Evolutionary conservation across 768 basidiomycete genomes (phyloP), one percentile per base, ranked within the genome.

Genomic region (Basidioascus undulatus): DNA sequence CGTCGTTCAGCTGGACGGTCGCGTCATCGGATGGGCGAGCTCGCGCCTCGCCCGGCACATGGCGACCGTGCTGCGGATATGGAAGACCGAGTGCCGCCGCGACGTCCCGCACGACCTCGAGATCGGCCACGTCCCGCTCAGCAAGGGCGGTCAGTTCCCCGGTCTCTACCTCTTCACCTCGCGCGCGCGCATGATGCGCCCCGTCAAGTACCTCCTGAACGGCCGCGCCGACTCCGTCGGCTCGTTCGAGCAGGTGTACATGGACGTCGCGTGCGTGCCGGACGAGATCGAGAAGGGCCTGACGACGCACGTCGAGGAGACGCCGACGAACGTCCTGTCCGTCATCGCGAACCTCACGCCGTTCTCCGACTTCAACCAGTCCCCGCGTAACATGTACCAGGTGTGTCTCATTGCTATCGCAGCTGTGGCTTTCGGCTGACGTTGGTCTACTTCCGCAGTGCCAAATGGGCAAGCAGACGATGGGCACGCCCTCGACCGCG

Each of bases 401-500:
- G 39, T 49, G 39, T 4, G 45, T 19, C 23, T 20, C 36, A 23
- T 20, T 5, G 32, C 45, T 44, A 40, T 41, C 20, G 20, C 41
- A 47, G 50, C 47, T 35, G 5, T 13, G 21, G 12, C 18, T 26
- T 18, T 10, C 27, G n/a, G n/a, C n/a, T n/a, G n/a, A n/a, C n/a
- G n/a, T n/a, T n/a, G n/a, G n/a, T n/a, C n/a, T n/a, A n/a, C n/a
- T n/a, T n/a, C n/a, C n/a, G n/a, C n/a, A n/a, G n/a, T n/a, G 46
- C 41, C 57, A 96, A 76, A 98, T 98, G 92, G 86, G 87, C 57
- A 98, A 98, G 65, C 92, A 98, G 71, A 79, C 82, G 2, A 98
- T 98, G 92, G 92, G 92, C 21, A 96, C 92, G 16, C 89, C 92
- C 2, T 75, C 84, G 25, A 94, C 87, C 2, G 78, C 84, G 5